A percentile compares a stretch with the other conserved stretches of the same genome.
These are phyloP conservation scores for Pseudopyricularia cyperi DNA, from an alignment of 2,329 filamentous ascomycete species.

Conservation along the genomic window DNA sequence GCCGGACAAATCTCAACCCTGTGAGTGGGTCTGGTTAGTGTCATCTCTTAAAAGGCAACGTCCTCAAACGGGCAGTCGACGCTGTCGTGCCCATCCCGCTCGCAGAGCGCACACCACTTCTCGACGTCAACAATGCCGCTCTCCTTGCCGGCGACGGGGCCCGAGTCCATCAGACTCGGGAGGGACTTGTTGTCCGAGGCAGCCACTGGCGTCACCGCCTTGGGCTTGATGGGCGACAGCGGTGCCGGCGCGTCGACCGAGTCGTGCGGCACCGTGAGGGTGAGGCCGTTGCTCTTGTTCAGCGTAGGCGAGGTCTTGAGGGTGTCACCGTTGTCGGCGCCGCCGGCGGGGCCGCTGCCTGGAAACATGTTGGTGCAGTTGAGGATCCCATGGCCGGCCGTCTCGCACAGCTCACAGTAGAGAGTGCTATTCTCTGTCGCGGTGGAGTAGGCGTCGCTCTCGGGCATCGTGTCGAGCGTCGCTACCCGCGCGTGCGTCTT, in stretches of 20 bases:
- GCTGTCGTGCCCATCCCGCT: constrained; percentile 91
- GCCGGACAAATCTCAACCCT: neutral
- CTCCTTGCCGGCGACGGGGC: constrained; percentile 64
- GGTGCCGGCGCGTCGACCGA: constrained; percentile 40
- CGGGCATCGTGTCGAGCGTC: constrained; percentile 55
- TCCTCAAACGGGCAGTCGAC: constrained; percentile 92
- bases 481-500: constrained; percentile 30
- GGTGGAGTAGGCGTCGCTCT: constrained; percentile 56
- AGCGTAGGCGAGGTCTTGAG: constrained; percentile 1
- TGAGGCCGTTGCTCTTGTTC: constrained; percentile 15
- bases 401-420: constrained; percentile 95
- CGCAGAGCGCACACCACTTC: constrained; percentile 96
- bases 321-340: constrained; percentile 18
- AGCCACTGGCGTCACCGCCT: constrained; percentile 24
- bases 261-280: constrained; percentile 12
- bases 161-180: constrained; percentile 50
- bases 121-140: constrained; percentile 66
- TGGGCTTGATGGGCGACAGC: constrained; percentile 36
- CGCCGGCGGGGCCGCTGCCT: constrained; percentile 9
- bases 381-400: constrained; percentile 80
- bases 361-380: constrained; percentile 87
- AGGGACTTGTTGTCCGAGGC: constrained; percentile 32
- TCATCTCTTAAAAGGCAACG: constrained; percentile 38
- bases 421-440: constrained; percentile 60
- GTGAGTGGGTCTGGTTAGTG: neutral